phyloP scores from a whole-genome alignment of 306 rosid species.

The Citrullus colocynthis region DNA sequence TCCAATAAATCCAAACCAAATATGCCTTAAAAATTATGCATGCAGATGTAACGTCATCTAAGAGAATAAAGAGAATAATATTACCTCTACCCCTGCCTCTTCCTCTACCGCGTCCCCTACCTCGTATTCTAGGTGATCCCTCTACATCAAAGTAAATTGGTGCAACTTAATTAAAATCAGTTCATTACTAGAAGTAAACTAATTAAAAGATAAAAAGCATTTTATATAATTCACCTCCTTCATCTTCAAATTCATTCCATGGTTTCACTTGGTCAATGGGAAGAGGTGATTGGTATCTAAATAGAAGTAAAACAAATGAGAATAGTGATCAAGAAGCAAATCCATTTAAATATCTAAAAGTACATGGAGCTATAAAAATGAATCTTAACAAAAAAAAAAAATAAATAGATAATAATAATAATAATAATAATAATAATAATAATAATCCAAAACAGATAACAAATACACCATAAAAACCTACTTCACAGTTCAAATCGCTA shows the following conservation, averaged over 20 bases:
- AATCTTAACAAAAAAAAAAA: background rate
- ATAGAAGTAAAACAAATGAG: background rate
- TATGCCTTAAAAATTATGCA: background rate
- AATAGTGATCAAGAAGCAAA: background rate
- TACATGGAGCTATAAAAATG: background rate
- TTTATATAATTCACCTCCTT: constrained; percentile 42
- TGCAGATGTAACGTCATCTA: background rate
- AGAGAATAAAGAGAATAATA: background rate
- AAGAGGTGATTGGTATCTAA: constrained; percentile 75
- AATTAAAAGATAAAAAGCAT: background rate
- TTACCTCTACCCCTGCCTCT: constrained; percentile 45
- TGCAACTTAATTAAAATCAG: background rate
- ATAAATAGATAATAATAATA: too few species aligned
- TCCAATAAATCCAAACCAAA: background rate
- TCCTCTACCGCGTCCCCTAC: constrained; percentile 67
- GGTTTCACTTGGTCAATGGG: constrained; percentile 80
- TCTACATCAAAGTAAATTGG: constrained; percentile 34
- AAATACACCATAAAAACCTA: background rate
- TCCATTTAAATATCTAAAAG: background rate
- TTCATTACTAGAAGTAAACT: background rate
- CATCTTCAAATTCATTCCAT: constrained; percentile 56
- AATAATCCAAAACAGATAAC: too few species aligned
- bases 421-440: background rate
- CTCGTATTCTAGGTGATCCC: constrained; percentile 48
- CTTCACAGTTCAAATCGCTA: background rate